Evolutionary conservation across 23 red algal genomes (phyloP).

Genomic region (Chondrus crispus): DNA sequence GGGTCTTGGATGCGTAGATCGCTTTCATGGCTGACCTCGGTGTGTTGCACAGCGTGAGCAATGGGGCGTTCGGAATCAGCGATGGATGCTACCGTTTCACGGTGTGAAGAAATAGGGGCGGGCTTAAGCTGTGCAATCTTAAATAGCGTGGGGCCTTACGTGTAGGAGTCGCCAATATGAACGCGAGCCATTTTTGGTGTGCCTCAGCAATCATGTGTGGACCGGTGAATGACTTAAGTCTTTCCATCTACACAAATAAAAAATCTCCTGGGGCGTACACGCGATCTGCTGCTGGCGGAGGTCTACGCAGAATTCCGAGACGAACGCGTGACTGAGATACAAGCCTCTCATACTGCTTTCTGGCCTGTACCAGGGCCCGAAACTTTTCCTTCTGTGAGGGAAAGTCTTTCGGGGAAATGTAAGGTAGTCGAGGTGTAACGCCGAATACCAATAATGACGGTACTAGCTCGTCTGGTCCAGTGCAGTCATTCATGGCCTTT

Average conservation of each 20-base stretch:
- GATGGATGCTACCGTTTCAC: not conserved
- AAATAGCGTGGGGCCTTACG: not conserved
- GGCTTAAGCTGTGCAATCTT: not conserved
- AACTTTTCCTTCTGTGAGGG: not conserved
- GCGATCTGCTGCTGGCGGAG: not conserved
- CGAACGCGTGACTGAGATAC: not conserved
- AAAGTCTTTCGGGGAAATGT: not conserved
- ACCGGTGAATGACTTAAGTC: not conserved
- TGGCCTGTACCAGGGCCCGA: not conserved
- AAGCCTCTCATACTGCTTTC: not conserved
- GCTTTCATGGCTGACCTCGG: not conserved
- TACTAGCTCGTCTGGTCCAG: not conserved
- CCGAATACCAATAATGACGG: conserved; percentile 22
- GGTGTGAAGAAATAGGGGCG: not conserved
- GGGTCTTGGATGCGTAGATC: not conserved
- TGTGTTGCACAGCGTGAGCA: not conserved
- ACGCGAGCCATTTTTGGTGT: not conserved
- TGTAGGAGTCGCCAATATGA: not conserved
- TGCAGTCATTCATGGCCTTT: not conserved
- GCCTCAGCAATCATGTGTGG: not conserved
- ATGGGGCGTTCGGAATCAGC: not conserved
- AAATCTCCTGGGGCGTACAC: not conserved
- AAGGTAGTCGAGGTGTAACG: not conserved
- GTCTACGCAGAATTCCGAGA: not conserved
- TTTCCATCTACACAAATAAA: not conserved